Base-by-base conservation (phyloP, 257 asterid genomes). In the Rubia yunnanensis region DNA sequence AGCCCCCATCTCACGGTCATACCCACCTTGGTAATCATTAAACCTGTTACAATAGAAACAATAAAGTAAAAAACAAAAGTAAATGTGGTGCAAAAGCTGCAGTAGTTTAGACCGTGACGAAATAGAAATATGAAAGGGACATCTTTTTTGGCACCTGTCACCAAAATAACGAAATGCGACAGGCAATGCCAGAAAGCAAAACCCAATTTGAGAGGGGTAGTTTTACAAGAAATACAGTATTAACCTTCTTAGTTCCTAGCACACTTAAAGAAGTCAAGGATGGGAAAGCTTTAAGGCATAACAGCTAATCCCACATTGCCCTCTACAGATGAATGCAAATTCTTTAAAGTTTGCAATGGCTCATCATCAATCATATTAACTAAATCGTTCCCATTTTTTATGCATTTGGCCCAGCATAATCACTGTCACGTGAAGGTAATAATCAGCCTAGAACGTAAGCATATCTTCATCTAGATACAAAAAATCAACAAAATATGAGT, bases 1-100 rank as follows among this genome's bases (percentile, higher is more conserved):
- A 30, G 85, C 83, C 66, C 91, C 97, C 78, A 81, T 79, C 57
- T 89, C 98, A 70, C 96, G 97, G 26, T 89, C 95, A 79, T 80
- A 83, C 30, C 97, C 99, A 56, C 87, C 89, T 69, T 86, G 94
- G 74, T 75, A 62, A 70, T 86, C 97, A 72, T 89, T 70, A 65
- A 86, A 83, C 88, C 99, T 92, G 81, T 63, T 32, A 24, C 27
- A 70, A 49, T 60, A 71, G 26, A 66, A 54, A 10, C 35, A 32
- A 68, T 17, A 18, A 46, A 26, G 28, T 36, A 28, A 6, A 26
- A n/a, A 15, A 28, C 13, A 20, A 3, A 66, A 39, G 52, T 13
- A 15, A n/a, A 55, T 28, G 61, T 10, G 15, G 67, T 4, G 59
- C 17, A 41, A 35, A 58, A 58, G 5, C 22, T 18, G 26, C 30